Evolutionary conservation across 1,284 basidiomycete species (phyloP).

Genomic region (Trichosporon coremiiforme): DNA sequence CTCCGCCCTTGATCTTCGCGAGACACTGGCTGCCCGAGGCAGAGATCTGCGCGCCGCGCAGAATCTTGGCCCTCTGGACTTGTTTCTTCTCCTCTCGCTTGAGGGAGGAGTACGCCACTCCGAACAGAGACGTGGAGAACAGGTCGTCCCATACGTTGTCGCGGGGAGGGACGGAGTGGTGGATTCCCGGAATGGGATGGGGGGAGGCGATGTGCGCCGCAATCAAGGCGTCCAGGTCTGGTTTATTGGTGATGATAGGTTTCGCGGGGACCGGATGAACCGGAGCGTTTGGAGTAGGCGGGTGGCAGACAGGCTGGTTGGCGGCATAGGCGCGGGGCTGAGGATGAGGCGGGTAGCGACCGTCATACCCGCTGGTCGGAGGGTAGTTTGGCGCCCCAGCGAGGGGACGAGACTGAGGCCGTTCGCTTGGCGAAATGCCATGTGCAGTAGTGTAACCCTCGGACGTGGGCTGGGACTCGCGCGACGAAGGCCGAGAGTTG

Average conservation of each 20-base stretch:
- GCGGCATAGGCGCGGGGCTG: too few species aligned
- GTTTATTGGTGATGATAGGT: not conserved
- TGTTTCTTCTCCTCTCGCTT: not conserved
- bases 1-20: not conserved
- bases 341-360: not conserved
- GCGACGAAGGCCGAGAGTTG: not conserved
- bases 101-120: not conserved
- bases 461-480: not conserved
- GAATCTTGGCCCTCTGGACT: not conserved
- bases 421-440: too few species aligned
- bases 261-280: not conserved
- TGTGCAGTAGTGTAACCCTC: not conserved
- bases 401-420: too few species aligned
- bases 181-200: not conserved
- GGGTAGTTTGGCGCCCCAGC: too few species aligned
- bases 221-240: not conserved
- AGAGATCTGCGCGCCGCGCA: not conserved
- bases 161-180: not conserved
- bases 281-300: too few species aligned
- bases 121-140: not conserved
- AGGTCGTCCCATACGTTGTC: slow-evolving; percentile 5
- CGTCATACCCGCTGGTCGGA: too few species aligned
- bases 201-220: not conserved
- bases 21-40: not conserved
- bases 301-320: too few species aligned